Conservation (phyloP, 805 yeast genomes). For the Tanozyma kutaoensis region DNA sequence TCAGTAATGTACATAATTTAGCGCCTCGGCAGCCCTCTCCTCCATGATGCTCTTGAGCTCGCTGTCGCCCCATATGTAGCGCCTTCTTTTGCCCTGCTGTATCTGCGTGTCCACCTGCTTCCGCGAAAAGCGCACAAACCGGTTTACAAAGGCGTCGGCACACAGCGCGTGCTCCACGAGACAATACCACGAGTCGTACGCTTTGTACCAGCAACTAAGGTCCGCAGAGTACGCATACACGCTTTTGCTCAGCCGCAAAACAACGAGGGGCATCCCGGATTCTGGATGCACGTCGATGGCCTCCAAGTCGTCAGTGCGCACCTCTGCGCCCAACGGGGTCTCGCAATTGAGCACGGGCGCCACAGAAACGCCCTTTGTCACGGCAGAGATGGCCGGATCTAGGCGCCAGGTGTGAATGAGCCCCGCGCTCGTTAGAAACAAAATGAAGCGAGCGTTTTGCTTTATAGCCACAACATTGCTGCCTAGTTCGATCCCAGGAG, state of each 20-base stretch:
- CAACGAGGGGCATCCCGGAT: constrained; percentile 30
- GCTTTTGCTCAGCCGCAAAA: constrained; percentile 17
- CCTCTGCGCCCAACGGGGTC: constrained; percentile 1
- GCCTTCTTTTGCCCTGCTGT: constrained; percentile 2
- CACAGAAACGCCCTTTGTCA: constrained; percentile 32
- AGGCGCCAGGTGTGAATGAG: constrained; percentile 39
- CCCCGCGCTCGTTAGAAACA: constrained; percentile 38
- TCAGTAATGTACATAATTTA: no score
- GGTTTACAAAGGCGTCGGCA: background rate
- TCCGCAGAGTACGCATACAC: constrained; percentile 29
- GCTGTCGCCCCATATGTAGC: constrained; percentile 4
- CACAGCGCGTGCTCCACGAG: constrained; percentile 1
- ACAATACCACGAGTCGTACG: constrained; percentile 32
- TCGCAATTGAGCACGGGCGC: constrained; percentile 36
- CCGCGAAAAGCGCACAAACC: constrained; percentile 1
- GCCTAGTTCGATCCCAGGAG: constrained; percentile 43
- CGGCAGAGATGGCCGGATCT: constrained; percentile 9
- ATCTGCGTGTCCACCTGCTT: constrained; percentile 2
- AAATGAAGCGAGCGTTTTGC: constrained; percentile 17
- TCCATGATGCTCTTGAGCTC: no score
- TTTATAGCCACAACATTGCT: constrained; percentile 25
- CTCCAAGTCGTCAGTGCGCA: constrained; percentile 3
- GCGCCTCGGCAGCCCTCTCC: no score
- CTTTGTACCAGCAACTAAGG: constrained; percentile 33
- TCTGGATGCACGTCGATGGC: constrained; percentile 17